Percentiles rank a stretch among this genome's conserved stretches.
Conservation (phyloP, 805 yeast species). For the Aciculoconidium aculeatum region DNA sequence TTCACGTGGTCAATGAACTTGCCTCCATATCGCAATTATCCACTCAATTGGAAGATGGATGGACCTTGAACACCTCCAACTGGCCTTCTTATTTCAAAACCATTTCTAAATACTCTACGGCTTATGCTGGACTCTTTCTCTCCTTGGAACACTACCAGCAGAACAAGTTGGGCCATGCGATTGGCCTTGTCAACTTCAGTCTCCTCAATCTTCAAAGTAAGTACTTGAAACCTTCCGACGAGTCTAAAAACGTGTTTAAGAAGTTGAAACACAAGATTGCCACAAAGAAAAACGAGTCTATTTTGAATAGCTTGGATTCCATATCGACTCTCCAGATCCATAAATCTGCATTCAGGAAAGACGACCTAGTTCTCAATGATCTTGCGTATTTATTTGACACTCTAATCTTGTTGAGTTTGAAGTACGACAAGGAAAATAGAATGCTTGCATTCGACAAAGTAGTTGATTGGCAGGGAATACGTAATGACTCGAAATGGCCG, state of each 20-base stretch:
- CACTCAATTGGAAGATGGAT: conserved; percentile 2
- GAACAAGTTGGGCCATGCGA: conserved; percentile 39
- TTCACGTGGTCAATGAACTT: conserved; percentile 32
- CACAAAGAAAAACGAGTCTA: conserved; percentile 25
- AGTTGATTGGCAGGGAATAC: conserved; percentile 28
- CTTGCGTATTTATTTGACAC: conserved; percentile 36
- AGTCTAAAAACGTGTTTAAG: conserved; percentile 5
- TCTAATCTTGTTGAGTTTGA: conserved; percentile 32
- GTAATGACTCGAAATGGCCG: conserved; percentile 40
- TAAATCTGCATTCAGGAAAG: conserved; percentile 28
- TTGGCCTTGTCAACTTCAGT: conserved; percentile 38
- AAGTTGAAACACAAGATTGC: conserved; percentile 19
- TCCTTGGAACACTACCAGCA: conserved; percentile 42
- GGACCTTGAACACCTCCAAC: conserved; percentile 8
- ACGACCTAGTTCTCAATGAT: conserved; percentile 32
- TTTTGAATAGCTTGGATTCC: conserved; percentile 26
- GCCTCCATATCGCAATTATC: conserved; percentile 17
- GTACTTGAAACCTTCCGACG: conserved; percentile 2
- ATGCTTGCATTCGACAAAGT: conserved; percentile 33
- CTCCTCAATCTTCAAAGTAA: conserved; percentile 33
- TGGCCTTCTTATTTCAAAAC: conserved; percentile 28
- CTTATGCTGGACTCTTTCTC: conserved; percentile 40
- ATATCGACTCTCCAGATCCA: conserved; percentile 29
- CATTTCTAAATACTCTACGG: conserved; percentile 30
- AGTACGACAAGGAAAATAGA: conserved; percentile 38